A percentile compares a stretch with the other conserved stretches of the same genome.
These are phyloP conservation scores for Talaromyces sp. DNA, from an alignment of 2,329 filamentous ascomycete genomes.

Conservation along the genomic window DNA sequence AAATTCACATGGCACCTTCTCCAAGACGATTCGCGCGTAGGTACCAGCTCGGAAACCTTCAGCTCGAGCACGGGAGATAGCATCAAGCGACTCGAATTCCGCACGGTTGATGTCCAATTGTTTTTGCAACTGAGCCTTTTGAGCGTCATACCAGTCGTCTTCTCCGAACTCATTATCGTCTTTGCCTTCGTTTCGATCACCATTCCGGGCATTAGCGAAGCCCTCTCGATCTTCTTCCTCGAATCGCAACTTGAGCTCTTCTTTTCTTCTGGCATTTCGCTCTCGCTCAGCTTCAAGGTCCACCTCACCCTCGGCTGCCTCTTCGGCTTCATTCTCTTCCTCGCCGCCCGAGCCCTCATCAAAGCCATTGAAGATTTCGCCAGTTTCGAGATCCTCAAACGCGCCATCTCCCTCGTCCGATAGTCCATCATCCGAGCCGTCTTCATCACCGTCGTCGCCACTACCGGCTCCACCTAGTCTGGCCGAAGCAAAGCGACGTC, in stretches of 20 bases:
- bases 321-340: conserved; percentile 40
- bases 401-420: conserved; percentile 69
- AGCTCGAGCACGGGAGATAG: conserved; percentile 74
- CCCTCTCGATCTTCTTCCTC: conserved; percentile 98
- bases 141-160: conserved; percentile 97
- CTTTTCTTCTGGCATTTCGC: conserved; percentile 86
- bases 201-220: conserved; percentile 80
- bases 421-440: conserved; percentile 53
- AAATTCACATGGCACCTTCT: conserved; percentile 89
- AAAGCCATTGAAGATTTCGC: conserved; percentile 57
- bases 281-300: conserved; percentile 83
- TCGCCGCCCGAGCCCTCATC: conserved; percentile 46
- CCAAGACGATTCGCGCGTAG: conserved; percentile 87
- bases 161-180: conserved; percentile 83
- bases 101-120: conserved; percentile 95
- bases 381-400: conserved; percentile 83
- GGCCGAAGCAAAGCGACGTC: conserved; percentile 71
- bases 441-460: conserved; percentile 56
- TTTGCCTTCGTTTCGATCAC: conserved; percentile 68
- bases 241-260: conserved; percentile 90
- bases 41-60: conserved; percentile 91
- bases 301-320: conserved; percentile 33
- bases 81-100: conserved; percentile 86
- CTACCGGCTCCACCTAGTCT: conserved; percentile 60
- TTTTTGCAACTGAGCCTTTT: conserved; percentile 92